A percentile compares a stretch with the other conserved stretches of the same genome.
phyloP scores from a whole-genome alignment of 2,329 filamentous ascomycete genomes.

The Alternaria sp. region DNA sequence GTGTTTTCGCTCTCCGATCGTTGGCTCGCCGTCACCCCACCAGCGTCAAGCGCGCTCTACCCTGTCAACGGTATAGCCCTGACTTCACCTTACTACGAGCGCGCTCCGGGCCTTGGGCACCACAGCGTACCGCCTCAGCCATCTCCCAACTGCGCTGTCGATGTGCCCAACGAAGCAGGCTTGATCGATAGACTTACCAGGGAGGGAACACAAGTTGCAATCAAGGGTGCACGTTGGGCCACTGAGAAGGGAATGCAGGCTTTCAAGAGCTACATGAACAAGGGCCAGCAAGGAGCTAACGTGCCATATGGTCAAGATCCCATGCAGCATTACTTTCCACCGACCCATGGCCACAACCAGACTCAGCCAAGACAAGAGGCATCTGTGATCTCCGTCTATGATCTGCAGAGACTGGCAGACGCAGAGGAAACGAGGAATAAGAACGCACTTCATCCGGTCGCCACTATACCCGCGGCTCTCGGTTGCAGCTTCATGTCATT shows the following conservation, averaged over 20 bases:
- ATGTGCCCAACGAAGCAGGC: constrained; percentile 74
- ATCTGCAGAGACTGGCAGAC: constrained; percentile 66
- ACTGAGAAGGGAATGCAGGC: constrained; percentile 78
- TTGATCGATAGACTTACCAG: constrained; percentile 78
- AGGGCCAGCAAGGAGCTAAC: constrained; percentile 34
- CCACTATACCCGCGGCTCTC: constrained; percentile 73
- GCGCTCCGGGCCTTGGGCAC: constrained; percentile 62
- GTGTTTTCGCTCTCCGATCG: constrained; percentile 73
- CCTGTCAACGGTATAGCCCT: constrained; percentile 71
- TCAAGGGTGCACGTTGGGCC: constrained; percentile 76
- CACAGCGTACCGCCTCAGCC: constrained; percentile 74
- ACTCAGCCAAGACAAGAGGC: constrained; percentile 64
- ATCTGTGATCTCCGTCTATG: constrained; percentile 75
- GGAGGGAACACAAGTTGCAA: constrained; percentile 78
- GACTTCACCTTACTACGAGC: constrained; percentile 57
- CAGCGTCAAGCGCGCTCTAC: constrained; percentile 72
- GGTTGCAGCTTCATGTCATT: constrained; percentile 85
- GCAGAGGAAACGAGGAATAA: constrained; percentile 56
- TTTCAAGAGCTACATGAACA: constrained; percentile 82
- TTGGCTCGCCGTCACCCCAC: constrained; percentile 80
- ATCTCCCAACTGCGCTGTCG: constrained; percentile 69
- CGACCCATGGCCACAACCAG: constrained; percentile 72
- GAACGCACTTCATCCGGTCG: constrained; percentile 64
- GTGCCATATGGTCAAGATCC: constrained; percentile 38
- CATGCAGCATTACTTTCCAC: constrained; percentile 69